Evolutionary conservation across 768 basidiomycete species (phyloP), one percentile per base, ranked within the genome.

Genomic region (Mrakia blollopis): DNA sequence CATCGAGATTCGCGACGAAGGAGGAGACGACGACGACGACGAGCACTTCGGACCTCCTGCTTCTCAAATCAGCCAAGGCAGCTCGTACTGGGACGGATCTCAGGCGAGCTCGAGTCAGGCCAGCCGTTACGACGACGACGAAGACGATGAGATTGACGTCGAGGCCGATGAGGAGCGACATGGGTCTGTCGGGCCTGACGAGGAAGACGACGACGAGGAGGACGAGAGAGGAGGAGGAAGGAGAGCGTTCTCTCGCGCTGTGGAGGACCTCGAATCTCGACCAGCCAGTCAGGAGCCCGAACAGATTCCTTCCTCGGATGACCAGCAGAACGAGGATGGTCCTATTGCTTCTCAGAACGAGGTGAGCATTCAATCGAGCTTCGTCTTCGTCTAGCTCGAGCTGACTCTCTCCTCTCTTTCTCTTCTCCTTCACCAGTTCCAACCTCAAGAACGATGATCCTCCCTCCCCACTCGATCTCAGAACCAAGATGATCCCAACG

Each of bases 91-190:
- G 57, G 57, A 57, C n/a, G 57, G 57, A 57, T 28, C 57, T 28
- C 25, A 25, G 57, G 9, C 57, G n/a, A 57, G 57, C 57, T 7
- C 57, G 25, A 57, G 57, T 57, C 57, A 57, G 7, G n/a, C 28
- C 57, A 57, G 57, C 57, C 57, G 57, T n/a, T 57, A 25, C n/a
- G 57, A 57, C 57, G 57, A 57, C 54, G 13, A 54, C 57, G 57
- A 57, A 1, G 47, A 50, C 25, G 57, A 57, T 5, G 57, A 57
- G 0, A 7, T 23, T 16, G 57, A n/a, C 11, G 3, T 57, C 57
- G 25, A 57, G 14, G 57, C 57, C 57, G 57, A 57, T 11, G 57
- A 57, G 57, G 57, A 57, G 57, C 1, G 57, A 28, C 57, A 57
- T n/a, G 57, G 57, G 28, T 57, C 28, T 10, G 57, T 57, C 8